These are phyloP conservation scores for Platanus orientalis DNA, from an alignment of 164 flowering plant species.

Conservation along the genomic window DNA sequence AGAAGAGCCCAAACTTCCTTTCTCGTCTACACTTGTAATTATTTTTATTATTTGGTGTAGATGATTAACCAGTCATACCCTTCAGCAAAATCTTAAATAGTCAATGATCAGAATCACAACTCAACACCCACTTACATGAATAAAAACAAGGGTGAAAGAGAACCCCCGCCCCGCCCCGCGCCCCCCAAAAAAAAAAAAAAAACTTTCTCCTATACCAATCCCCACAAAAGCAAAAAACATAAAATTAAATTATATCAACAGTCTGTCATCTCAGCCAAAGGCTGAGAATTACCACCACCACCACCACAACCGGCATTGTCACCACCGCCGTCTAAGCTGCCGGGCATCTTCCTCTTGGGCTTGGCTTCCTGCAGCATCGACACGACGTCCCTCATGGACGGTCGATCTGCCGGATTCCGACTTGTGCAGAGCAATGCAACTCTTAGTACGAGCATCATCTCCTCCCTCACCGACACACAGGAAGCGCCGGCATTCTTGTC, in stretches of 20 bases:
- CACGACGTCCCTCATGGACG: conserved; percentile 94
- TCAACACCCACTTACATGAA: too few species aligned
- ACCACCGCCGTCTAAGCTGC: conserved; percentile 15
- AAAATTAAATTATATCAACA: conserved; percentile 28
- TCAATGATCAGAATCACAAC: too few species aligned
- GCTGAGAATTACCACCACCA: conserved; percentile 17
- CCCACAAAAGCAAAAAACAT: conserved; percentile 21
- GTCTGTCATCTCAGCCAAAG: conserved; percentile 30
- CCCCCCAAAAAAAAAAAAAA: conserved; percentile 17
- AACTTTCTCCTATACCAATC: conserved; percentile 49
- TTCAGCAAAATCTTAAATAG: too few species aligned
- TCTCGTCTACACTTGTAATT: too few species aligned
- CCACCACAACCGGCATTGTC: conserved; percentile 12
- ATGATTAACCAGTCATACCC: too few species aligned
- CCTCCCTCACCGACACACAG: conserved; percentile 69
- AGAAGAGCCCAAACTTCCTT: too few species aligned
- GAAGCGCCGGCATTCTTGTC: conserved; percentile 84
- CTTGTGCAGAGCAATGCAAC: conserved; percentile 91
- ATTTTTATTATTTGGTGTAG: too few species aligned
- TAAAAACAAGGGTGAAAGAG: too few species aligned
- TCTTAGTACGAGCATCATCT: conserved; percentile 76
- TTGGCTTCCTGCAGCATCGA: conserved; percentile 91
- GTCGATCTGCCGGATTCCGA: conserved; percentile 79
- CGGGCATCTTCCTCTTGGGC: conserved; percentile 71
- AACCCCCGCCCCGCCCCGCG: too few species aligned